Conservation (phyloP, 257 asterid genomes). For the Nicotiana noctiflora region DNA sequence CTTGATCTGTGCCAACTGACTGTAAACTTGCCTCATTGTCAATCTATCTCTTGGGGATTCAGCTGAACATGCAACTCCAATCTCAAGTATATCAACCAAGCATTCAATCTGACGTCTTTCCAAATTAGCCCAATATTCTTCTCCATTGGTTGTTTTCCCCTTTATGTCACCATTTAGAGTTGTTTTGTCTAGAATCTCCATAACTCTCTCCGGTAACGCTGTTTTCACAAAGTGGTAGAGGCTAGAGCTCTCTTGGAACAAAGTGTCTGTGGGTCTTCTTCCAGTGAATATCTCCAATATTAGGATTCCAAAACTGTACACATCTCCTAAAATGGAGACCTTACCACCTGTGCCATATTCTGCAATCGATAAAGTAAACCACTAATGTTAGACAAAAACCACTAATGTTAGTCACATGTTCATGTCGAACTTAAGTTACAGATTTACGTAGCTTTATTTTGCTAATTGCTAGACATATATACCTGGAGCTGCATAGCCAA, state of each 20-base stretch:
- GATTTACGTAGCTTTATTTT: neutral
- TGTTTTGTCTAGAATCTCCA: conserved; percentile 24
- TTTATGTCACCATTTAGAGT: conserved; percentile 1
- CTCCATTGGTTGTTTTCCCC: neutral
- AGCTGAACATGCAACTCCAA: conserved; percentile 20
- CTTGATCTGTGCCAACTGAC: conserved; percentile 1
- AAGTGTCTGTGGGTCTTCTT: conserved; percentile 30
- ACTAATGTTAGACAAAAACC: neutral
- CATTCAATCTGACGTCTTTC: neutral
- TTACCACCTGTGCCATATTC: conserved; percentile 30
- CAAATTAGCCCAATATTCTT: neutral
- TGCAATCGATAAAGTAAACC: neutral
- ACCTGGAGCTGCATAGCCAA: conserved; percentile 55
- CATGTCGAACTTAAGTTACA: neutral
- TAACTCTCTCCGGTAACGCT: conserved; percentile 6
- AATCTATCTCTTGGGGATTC: conserved; percentile 15
- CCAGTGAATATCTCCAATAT: conserved; percentile 33
- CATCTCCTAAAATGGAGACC: conserved; percentile 28
- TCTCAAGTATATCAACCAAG: conserved; percentile 13
- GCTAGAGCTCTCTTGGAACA: conserved; percentile 10
- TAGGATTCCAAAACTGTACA: conserved; percentile 35
- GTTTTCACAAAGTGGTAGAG: conserved; percentile 21
- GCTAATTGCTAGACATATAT: neutral
- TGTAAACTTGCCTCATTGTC: conserved; percentile 11
- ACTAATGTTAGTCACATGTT: neutral